Base-by-base conservation (phyloP, 1,284 basidiomycete genomes). In the Cutaneotrichosporon cutaneum region DNA sequence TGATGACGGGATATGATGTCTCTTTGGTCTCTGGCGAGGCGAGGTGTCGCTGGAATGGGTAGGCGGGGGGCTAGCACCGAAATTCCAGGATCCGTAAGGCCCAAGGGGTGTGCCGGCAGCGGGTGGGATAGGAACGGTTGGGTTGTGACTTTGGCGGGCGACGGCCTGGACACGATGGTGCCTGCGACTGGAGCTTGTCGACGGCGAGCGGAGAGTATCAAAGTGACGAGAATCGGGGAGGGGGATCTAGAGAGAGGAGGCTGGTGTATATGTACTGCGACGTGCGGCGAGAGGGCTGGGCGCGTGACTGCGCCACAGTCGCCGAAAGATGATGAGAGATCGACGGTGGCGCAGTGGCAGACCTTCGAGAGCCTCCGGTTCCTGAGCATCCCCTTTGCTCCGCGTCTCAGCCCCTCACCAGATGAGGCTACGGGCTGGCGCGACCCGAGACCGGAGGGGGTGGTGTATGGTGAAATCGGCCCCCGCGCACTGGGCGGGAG, bases 81-180 rank as follows among this genome's bases (percentile, higher is more conserved):
- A 51, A 51, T n/a, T 32, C 22, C 47, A 16, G 26, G 18, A 4
- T 32, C 14, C 10, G 26, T n/a, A 30, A 32, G 26, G 48, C 26
- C 26, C 48, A 51, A 45, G 44, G 44, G 44, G 4, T 18, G 22
- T 45, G 44, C 18, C 48, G 47, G 24, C 47, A 27, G 24, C 24
- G 48, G 48, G 48, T 27, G 26, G 22, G 44, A 32, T 51, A 51
- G 48, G 48, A 51, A 51, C 48, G 27, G 26, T 14, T 30, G 27
- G 1, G 27, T 6, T 50, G 26, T 4, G 16, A 7, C 1, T 18
- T 14, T 18, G 39, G n/a, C 2, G 39, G 16, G 13, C 16, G 35
- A 36, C 35, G 35, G 30, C 30, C 30, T 16, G 35, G 16, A 16
- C 35, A 18, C 16, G 13, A n/a, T n/a, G 7, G 39, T 42, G 39